Evolutionary conservation across 225 moss, liverwort and hornwort genomes (phyloP).

Genomic region (Ulota crispa): DNA sequence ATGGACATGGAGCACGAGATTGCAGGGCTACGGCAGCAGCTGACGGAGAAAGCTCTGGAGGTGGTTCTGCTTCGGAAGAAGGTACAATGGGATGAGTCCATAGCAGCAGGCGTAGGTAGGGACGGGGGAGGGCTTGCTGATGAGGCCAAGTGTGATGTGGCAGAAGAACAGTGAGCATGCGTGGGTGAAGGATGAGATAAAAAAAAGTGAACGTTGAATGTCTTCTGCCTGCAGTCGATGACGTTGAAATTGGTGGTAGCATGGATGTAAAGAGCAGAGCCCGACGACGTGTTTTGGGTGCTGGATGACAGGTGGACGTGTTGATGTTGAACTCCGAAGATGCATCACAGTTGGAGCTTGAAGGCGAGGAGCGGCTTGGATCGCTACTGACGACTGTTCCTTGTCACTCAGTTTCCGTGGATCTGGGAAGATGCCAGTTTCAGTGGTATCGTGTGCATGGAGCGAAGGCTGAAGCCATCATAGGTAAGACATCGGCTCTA

Average conservation of each 20-base stretch:
- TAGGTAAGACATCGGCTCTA: conserved; percentile 23
- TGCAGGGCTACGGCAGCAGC: conserved; percentile 51
- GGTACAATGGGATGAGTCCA: conserved; percentile 23
- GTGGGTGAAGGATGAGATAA: neutral
- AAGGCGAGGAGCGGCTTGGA: conserved; percentile 60
- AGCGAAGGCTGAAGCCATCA: conserved; percentile 40
- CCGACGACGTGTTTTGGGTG: neutral
- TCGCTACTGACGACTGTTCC: conserved; percentile 32
- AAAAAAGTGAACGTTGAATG: neutral
- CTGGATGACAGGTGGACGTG: conserved; percentile 40
- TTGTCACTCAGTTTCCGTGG: conserved; percentile 12
- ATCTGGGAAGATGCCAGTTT: conserved; percentile 43
- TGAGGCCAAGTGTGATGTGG: neutral
- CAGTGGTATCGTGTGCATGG: conserved; percentile 58
- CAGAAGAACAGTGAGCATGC: neutral
- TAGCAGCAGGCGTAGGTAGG: neutral
- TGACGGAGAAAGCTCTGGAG: conserved; percentile 53
- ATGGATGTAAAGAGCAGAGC: neutral
- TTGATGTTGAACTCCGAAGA: conserved; percentile 26
- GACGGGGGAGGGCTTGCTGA: neutral
- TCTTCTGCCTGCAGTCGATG: neutral
- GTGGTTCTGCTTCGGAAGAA: conserved; percentile 51
- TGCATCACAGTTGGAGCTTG: conserved; percentile 37
- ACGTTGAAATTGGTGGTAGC: neutral
- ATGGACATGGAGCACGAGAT: conserved; percentile 73